These are phyloP conservation scores for Miscanthus lutarioriparius DNA, from an alignment of 176 grass and related monocot genomes.

Conservation along the genomic window DNA sequence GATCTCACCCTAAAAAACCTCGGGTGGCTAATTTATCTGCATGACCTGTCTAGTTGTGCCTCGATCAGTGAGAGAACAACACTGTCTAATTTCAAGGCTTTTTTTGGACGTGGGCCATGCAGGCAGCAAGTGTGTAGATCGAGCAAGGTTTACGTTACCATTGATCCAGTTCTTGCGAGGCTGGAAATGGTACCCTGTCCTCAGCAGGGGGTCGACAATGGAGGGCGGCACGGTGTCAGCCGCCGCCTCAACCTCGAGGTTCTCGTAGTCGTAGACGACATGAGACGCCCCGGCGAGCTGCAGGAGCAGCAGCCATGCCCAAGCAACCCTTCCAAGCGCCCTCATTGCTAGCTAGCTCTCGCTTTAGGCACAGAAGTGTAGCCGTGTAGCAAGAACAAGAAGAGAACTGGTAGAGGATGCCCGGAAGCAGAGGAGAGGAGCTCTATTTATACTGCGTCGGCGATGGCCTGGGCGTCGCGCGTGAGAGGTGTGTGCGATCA, in stretches of 20 bases:
- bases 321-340: slow-evolving; percentile 7
- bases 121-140: neutral
- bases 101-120: neutral
- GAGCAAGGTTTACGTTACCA: slow-evolving; percentile 44
- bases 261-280: slow-evolving; percentile 38
- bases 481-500: neutral
- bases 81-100: neutral
- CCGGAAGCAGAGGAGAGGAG: slow-evolving; percentile 15
- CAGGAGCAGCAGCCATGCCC: slow-evolving; percentile 44
- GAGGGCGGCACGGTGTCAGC: slow-evolving; percentile 41
- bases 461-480: neutral
- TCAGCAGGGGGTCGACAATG: slow-evolving; percentile 38
- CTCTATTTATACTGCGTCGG: slow-evolving; percentile 38
- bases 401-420: slow-evolving; percentile 10
- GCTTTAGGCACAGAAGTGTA: neutral
- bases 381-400: neutral
- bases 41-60: neutral
- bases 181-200: slow-evolving; percentile 66
- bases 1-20: neutral
- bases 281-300: slow-evolving; percentile 53
- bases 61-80: neutral
- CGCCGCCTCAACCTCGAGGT: neutral
- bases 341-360: slow-evolving; percentile 31
- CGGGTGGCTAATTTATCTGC: neutral
- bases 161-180: slow-evolving; percentile 77